Evolutionary conservation across 1,284 basidiomycete genomes (phyloP).

Genomic region (Boletus sp.): DNA sequence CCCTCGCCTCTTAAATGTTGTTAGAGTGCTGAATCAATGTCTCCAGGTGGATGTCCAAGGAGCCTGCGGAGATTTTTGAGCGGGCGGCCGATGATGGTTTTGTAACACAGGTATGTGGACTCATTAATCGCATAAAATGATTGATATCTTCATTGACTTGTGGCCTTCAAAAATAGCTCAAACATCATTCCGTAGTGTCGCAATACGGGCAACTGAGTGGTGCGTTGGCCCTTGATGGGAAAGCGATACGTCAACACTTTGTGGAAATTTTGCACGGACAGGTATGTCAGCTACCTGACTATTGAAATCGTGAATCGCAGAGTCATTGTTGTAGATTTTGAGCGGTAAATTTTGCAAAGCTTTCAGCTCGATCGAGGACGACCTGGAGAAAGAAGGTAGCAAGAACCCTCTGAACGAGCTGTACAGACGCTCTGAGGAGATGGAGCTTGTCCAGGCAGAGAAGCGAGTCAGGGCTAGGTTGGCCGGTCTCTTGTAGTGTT

Average conservation of each 20-base stretch:
- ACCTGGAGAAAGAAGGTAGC: conserved; percentile 55
- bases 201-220: conserved; percentile 62
- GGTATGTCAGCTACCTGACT: conserved; percentile 28
- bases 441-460: conserved; percentile 56
- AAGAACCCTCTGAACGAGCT: conserved; percentile 54
- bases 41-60: conserved; percentile 67
- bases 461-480: conserved; percentile 52
- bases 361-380: conserved; percentile 53
- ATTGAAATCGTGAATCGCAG: neutral
- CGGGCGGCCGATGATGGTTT: conserved; percentile 64
- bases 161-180: conserved; percentile 39
- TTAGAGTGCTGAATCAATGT: neutral
- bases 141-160: neutral
- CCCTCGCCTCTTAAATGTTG: neutral
- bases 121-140: neutral
- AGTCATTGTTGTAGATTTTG: conserved; percentile 39
- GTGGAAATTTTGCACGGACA: conserved; percentile 57
- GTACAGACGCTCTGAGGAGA: conserved; percentile 49
- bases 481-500: conserved; percentile 37
- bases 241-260: conserved; percentile 47
- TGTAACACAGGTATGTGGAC: conserved; percentile 44
- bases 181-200: conserved; percentile 59
- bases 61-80: conserved; percentile 69
- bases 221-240: conserved; percentile 53
- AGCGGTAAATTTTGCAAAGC: conserved; percentile 57